Evolutionary conservation across 2,329 filamentous ascomycete species (phyloP).

Genomic region (Blastomyces silverae): DNA sequence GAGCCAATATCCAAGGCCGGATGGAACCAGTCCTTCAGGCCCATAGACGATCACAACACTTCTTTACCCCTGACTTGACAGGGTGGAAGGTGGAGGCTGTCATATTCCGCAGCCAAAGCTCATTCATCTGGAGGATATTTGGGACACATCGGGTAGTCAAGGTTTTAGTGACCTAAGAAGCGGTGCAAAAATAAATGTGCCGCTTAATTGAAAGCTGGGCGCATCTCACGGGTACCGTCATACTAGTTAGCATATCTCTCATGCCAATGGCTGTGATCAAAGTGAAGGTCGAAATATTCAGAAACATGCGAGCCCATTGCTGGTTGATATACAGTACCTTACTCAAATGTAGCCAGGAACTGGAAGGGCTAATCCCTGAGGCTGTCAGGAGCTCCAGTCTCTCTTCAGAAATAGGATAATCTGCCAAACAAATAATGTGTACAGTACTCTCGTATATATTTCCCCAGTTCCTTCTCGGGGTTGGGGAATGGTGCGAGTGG

Average conservation of each 20-base stretch:
- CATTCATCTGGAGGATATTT: slow-evolving; percentile 26
- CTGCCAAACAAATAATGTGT: background rate
- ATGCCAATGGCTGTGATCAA: background rate
- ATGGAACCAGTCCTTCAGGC: slow-evolving; percentile 38
- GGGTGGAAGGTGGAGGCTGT: slow-evolving; percentile 28
- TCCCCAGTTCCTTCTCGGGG: too few species aligned
- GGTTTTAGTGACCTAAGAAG: background rate
- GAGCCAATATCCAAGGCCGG: background rate
- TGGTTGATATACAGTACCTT: background rate
- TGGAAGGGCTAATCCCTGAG: background rate
- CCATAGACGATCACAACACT: slow-evolving; percentile 29
- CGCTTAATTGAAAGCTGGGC: background rate
- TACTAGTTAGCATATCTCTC: background rate
- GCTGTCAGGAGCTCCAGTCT: background rate
- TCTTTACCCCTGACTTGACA: slow-evolving; percentile 38
- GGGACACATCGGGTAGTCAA: too few species aligned
- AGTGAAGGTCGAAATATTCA: background rate
- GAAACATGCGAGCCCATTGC: background rate
- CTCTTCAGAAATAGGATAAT: background rate
- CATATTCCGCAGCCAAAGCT: slow-evolving; percentile 45
- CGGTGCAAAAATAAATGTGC: background rate
- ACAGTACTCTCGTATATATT: too few species aligned
- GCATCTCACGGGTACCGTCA: background rate
- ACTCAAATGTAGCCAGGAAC: background rate
- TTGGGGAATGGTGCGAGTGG: too few species aligned